These are phyloP conservation scores for Arxiozyma slooffiae DNA, from an alignment of 1,139 yeast species.

Conservation along the genomic window DNA sequence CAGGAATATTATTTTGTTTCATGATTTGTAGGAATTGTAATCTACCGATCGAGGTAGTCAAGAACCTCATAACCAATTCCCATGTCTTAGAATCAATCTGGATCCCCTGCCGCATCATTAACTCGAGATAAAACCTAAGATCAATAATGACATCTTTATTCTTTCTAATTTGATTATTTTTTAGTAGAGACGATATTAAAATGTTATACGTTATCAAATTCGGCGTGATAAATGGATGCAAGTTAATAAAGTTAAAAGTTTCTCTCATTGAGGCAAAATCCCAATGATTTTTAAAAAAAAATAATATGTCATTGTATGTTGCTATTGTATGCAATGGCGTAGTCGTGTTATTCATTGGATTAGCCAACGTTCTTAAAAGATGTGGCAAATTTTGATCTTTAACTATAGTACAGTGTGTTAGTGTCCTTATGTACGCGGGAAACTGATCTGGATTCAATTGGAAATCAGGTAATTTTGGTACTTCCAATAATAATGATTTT, in stretches of 20 bases:
- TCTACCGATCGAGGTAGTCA: slow-evolving; percentile 27
- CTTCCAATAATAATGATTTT: slow-evolving; percentile 13
- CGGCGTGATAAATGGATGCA: slow-evolving; percentile 29
- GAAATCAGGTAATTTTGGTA: slow-evolving; percentile 32
- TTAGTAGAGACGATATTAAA: slow-evolving; percentile 27
- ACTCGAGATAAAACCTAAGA: slow-evolving; percentile 29
- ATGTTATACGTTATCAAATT: slow-evolving; percentile 39
- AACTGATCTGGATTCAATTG: slow-evolving; percentile 21
- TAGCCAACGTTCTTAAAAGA: slow-evolving; percentile 34
- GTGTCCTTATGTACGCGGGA: slow-evolving; percentile 28
- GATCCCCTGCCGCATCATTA: slow-evolving; percentile 29
- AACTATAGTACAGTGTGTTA: slow-evolving; percentile 33
- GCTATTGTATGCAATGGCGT: slow-evolving; percentile 29
- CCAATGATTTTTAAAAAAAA: slow-evolving; percentile 32
- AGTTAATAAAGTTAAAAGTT: slow-evolving; percentile 34
- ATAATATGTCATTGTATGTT: slow-evolving; percentile 38
- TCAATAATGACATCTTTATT: slow-evolving; percentile 26
- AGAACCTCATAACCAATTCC: slow-evolving; percentile 24
- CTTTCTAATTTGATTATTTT: slow-evolving; percentile 25
- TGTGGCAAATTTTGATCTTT: slow-evolving; percentile 31
- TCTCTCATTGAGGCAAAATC: slow-evolving; percentile 38
- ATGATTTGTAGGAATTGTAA: slow-evolving; percentile 24
- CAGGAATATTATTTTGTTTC: slow-evolving; percentile 4
- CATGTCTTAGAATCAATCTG: slow-evolving; percentile 35
- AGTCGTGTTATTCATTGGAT: slow-evolving; percentile 34